Evolutionary conservation across 169 alveolate genomes (phyloP), one percentile per base, ranked within the genome.

Genomic region (Theileria sp.): DNA sequence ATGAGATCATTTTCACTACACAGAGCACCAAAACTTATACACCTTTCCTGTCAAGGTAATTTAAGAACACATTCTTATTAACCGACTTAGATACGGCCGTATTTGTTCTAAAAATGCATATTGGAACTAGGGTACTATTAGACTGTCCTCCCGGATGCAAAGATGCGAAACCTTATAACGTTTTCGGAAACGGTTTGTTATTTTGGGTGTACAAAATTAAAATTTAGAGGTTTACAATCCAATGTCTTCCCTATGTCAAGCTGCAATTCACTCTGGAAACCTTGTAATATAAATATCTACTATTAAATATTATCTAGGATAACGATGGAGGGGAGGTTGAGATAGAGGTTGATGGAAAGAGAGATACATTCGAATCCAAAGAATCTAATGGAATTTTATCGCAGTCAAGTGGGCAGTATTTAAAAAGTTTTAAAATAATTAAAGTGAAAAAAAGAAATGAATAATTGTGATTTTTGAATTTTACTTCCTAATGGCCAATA

Each of bases 211-310:
- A 26, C 38, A 65, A 26, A 73, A 71, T 26, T 62, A 26, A 23
- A 80, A 78, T 36, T 67, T 87, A 87, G 97, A 93, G 58, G 17
- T 79, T 7, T 93, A 93, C 84, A 92, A 93, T 66, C 96, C 96
- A 73, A 78, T 85, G 17, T 92, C 96, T 26, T 86, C 96, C 25
- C 77, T 93, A 32, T 93, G 96, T 81, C 89, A 93, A 73, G 96
- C 96, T 26, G 96, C 96, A 23, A 88, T 93, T 1, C 96, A 93
- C 80, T 81, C 96, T 9, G 97, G 96, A 44, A 89, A 86, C 32
- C 51, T 78, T n/a, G 84, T 77, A 65, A 13, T 4, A 15, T 19
- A 68, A 56, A 71, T 50, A 12, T 77, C 28, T 13, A 32, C 19
- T 25, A 60, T 15, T 13, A n/a, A 13, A 68, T 70, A 28, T 21